Percentiles rank a stretch among this genome's conserved stretches.
These are phyloP conservation scores for Darksidea phi DNA, from an alignment of 495 filamentous ascomycete species.

Conservation along the genomic window DNA sequence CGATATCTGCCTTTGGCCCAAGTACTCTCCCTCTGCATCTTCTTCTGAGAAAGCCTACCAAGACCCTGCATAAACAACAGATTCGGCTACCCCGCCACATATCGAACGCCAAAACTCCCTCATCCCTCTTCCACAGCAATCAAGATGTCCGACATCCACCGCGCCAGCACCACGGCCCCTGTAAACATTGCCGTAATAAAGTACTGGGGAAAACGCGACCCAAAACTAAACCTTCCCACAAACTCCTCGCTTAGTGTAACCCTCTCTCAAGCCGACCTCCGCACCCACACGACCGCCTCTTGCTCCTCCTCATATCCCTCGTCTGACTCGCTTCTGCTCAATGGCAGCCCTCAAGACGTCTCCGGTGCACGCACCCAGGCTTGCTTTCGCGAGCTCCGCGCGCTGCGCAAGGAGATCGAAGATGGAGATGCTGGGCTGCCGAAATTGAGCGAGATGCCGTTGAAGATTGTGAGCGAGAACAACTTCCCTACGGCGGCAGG, in stretches of 20 bases:
- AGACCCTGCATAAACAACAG: conserved; percentile 20
- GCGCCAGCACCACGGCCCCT: conserved; percentile 91
- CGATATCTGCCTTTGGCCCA: no score
- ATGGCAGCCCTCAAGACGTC: conserved; percentile 78
- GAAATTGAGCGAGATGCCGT: conserved; percentile 67
- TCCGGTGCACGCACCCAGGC: conserved; percentile 83
- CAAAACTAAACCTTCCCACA: conserved; percentile 89
- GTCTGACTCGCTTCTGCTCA: conserved; percentile 76
- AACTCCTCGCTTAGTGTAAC: conserved; percentile 97
- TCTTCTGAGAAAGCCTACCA: background rate
- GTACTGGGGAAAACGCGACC: conserved; percentile 97
- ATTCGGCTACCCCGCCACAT: background rate
- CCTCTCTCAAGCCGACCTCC: conserved; percentile 87
- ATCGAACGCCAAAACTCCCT: background rate
- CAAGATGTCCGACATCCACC: conserved; percentile 64
- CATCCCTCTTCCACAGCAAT: background rate
- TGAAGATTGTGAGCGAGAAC: conserved; percentile 87
- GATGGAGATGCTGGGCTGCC: conserved; percentile 67
- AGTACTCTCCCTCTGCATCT: no score
- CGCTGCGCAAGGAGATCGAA: conserved; percentile 73
- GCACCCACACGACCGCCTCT: conserved; percentile 92
- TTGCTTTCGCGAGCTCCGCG: conserved; percentile 81
- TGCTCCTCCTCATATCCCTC: conserved; percentile 73
- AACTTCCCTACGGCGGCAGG: conserved; percentile 99
- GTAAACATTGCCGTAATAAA: conserved; percentile 99